phyloP scores from a whole-genome alignment of 345 rosid species.

The Brassica cretica region DNA sequence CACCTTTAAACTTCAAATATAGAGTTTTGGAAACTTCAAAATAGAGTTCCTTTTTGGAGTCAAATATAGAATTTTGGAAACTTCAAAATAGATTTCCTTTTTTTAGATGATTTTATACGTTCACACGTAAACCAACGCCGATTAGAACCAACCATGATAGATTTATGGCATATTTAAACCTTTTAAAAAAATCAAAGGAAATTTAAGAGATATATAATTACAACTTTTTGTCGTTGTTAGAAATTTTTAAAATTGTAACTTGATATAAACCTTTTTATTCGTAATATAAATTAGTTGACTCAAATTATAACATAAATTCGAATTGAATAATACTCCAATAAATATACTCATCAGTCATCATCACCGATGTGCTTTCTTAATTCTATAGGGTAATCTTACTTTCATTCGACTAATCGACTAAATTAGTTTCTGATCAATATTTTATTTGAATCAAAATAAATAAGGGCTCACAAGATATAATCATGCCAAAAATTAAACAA shows the following conservation, averaged over 20 bases:
- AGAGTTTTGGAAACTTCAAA: no score
- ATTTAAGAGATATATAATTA: background rate
- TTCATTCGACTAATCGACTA: background rate
- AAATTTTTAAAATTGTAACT: background rate
- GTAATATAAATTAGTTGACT: background rate
- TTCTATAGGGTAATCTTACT: background rate
- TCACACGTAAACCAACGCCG: conserved; percentile 31
- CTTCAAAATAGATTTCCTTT: no score
- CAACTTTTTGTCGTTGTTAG: background rate
- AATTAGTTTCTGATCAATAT: background rate
- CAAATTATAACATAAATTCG: background rate
- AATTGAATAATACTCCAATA: background rate
- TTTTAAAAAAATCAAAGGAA: no score
- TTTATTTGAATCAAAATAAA: background rate
- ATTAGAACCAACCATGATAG: conserved; percentile 2
- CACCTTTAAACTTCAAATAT: no score
- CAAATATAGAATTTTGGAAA: no score
- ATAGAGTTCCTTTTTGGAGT: no score
- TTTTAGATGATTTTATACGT: background rate
- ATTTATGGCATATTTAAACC: no score
- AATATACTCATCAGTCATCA: background rate
- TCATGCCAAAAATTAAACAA: background rate
- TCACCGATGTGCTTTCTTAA: background rate
- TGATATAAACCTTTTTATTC: background rate
- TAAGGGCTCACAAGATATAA: background rate